Evolutionary conservation across 768 basidiomycete species (phyloP).

Genomic region (Mycena capillaripes): DNA sequence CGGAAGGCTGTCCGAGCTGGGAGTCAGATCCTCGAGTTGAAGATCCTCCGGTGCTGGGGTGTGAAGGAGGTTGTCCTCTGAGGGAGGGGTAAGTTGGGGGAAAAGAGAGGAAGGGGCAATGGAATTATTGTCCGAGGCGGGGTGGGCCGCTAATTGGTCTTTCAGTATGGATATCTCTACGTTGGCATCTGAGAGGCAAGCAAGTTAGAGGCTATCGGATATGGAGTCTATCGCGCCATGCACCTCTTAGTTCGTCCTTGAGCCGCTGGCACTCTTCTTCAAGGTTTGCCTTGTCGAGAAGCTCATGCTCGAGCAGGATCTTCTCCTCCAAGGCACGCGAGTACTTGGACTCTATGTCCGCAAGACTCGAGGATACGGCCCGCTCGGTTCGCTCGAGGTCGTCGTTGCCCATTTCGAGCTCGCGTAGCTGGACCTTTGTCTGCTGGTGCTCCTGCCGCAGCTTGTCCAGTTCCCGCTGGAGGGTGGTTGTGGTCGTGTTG

Average conservation of each 20-base stretch:
- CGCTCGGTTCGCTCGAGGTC: slow-evolving; percentile 96
- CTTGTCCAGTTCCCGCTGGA: slow-evolving; percentile 92
- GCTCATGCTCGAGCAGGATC: slow-evolving; percentile 95
- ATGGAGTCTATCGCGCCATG: slow-evolving; percentile 33
- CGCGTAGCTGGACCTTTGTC: slow-evolving; percentile 81
- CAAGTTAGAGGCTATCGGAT: slow-evolving; percentile 14
- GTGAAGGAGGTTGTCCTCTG: slow-evolving; percentile 71
- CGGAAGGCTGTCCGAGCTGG: slow-evolving; percentile 55
- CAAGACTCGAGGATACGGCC: slow-evolving; percentile 85
- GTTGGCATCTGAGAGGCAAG: slow-evolving; percentile 76
- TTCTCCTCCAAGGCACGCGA: slow-evolving; percentile 95
- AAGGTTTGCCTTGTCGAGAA: slow-evolving; percentile 89
- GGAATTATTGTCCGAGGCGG: slow-evolving; percentile 43
- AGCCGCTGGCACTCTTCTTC: slow-evolving; percentile 94
- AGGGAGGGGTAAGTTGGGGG: slow-evolving; percentile 47
- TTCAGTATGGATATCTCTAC: slow-evolving; percentile 87
- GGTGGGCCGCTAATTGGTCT: slow-evolving; percentile 70
- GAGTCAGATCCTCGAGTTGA: slow-evolving; percentile 68
- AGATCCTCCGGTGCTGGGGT: slow-evolving; percentile 74
- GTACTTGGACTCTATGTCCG: slow-evolving; percentile 90
- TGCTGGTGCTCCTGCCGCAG: slow-evolving; percentile 81
- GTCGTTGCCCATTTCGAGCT: slow-evolving; percentile 98
- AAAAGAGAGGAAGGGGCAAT: slow-evolving; percentile 50
- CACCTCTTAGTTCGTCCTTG: slow-evolving; percentile 94
- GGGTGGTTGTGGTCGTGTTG: slow-evolving; percentile 89